Conservation (phyloP, 176 grass and related monocot species). For the Thinopyrum elongatum region DNA sequence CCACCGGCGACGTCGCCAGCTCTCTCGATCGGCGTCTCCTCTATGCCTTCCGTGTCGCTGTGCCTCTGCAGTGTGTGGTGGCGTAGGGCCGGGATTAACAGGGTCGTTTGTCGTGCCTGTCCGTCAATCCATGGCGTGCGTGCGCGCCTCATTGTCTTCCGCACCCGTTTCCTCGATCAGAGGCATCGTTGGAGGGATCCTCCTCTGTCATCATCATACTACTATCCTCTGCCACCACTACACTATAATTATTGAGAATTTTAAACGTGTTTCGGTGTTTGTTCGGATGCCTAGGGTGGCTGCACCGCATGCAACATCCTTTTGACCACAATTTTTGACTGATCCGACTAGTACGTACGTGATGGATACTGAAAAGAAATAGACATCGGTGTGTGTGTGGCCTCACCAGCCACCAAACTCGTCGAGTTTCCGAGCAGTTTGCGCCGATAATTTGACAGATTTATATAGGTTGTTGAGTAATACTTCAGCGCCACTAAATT, state of each 20-base stretch:
- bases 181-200: not conserved
- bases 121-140: not conserved
- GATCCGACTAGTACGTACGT: not conserved
- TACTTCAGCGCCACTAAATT: too few relatives aligned
- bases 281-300: not conserved
- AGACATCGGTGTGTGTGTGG: too few relatives aligned
- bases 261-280: too few relatives aligned
- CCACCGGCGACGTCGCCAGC: too few relatives aligned
- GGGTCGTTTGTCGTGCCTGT: constrained; percentile 4
- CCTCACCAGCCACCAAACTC: too few relatives aligned
- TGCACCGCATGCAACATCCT: not conserved
- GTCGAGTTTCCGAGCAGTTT: too few relatives aligned
- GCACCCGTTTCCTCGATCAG: not conserved
- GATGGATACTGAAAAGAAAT: too few relatives aligned
- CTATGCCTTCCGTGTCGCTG: not conserved
- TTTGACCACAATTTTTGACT: not conserved
- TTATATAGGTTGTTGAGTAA: too few relatives aligned
- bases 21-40: too few relatives aligned
- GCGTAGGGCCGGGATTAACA: constrained; percentile 2
- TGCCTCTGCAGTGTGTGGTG: constrained; percentile 10
- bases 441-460: too few relatives aligned
- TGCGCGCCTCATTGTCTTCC: not conserved
- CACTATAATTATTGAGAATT: too few relatives aligned
- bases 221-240: not conserved
- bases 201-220: too few relatives aligned